Conservation (phyloP, 73 alveolate genomes). For the Paramecium tetraurelia region DNA sequence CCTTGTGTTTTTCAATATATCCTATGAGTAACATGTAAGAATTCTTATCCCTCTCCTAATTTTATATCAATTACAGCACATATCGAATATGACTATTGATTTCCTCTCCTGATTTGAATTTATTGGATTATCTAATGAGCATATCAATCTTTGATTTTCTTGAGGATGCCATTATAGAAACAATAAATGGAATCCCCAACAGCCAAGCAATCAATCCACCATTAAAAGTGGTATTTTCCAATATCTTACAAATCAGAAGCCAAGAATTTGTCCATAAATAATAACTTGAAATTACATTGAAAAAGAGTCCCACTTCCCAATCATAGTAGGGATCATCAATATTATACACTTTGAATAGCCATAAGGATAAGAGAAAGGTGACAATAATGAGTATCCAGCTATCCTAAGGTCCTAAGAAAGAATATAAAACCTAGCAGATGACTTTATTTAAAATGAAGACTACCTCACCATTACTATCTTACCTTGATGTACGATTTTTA, state of each 20-base stretch:
- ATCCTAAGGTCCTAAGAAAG: constrained; percentile 39
- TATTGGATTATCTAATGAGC: constrained; percentile 74
- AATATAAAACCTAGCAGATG: not conserved
- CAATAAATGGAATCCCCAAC: constrained; percentile 83
- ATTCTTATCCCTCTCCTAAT: constrained; percentile 75
- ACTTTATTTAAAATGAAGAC: constrained; percentile 42
- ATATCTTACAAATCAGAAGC: constrained; percentile 70
- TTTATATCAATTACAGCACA: constrained; percentile 74
- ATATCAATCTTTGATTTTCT: constrained; percentile 76
- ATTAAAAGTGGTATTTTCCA: constrained; percentile 74
- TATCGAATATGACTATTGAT: constrained; percentile 80
- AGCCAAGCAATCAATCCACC: constrained; percentile 86
- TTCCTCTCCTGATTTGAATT: constrained; percentile 85
- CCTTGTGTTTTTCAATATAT: constrained; percentile 88
- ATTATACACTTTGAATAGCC: constrained; percentile 37
- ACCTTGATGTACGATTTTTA: constrained; percentile 43
- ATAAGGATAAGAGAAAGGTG: not conserved
- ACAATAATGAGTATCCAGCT: constrained; percentile 41
- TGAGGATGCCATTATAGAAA: constrained; percentile 71
- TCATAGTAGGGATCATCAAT: constrained; percentile 61
- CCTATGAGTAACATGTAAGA: constrained; percentile 86
- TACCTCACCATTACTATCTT: constrained; percentile 53
- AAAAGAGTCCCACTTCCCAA: constrained; percentile 44
- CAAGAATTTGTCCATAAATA: constrained; percentile 65
- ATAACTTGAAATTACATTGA: not conserved